Evolutionary conservation across 1,284 basidiomycete genomes (phyloP).

Genomic region (Puccinia horiana): DNA sequence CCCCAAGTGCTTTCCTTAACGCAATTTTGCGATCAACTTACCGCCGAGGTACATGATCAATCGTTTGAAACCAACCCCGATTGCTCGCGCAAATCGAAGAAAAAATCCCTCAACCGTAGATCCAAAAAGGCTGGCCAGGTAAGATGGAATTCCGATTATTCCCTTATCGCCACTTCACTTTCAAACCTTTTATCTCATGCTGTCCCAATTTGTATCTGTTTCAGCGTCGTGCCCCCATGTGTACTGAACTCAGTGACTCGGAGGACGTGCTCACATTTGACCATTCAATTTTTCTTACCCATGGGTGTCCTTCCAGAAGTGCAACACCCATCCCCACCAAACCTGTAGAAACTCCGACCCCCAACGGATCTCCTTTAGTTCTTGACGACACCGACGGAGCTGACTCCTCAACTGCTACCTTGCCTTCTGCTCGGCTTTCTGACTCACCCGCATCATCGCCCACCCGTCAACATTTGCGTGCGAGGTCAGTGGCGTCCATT

Average conservation of each 20-base stretch:
- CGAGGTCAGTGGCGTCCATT: conserved; percentile 34
- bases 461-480: conserved; percentile 19
- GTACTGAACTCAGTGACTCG: conserved; percentile 7
- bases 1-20: not conserved
- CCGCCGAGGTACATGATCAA: not conserved
- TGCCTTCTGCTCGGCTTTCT: not conserved
- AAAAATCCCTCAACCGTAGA: not conserved
- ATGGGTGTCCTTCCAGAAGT: not conserved
- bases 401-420: not conserved
- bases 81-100: not conserved
- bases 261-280: conserved; percentile 24
- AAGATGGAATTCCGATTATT: not conserved
- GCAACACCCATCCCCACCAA: conserved; percentile 4
- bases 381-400: not conserved
- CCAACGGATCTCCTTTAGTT: too few species aligned
- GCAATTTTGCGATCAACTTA: conserved; percentile 24
- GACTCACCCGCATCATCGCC: not conserved
- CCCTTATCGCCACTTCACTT: too few species aligned
- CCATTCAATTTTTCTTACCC: conserved; percentile 8
- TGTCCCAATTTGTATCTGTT: not conserved
- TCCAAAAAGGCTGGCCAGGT: conserved; percentile 13
- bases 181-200: not conserved
- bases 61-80: not conserved
- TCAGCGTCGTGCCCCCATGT: conserved; percentile 12
- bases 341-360: not conserved